Base-by-base conservation (phyloP, 2,329 filamentous ascomycete genomes). In the Fusarium proliferatum region DNA sequence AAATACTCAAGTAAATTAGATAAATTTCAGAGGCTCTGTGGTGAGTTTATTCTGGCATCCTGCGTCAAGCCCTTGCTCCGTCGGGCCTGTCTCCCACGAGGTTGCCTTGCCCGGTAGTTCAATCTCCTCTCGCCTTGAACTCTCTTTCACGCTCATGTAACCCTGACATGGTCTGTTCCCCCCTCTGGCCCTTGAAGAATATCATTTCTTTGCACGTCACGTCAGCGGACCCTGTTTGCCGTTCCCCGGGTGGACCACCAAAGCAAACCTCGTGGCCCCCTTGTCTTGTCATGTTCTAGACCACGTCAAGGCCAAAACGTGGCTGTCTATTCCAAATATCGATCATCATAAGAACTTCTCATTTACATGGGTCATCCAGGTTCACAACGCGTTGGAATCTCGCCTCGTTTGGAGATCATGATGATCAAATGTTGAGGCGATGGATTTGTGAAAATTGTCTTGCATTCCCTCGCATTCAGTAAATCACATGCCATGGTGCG, bases 211-310 rank as follows among this genome's bases (percentile, higher is more conserved):
- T 33, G 39, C 36, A 19, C 39, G 42, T 63, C 53, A 60, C 38
- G 45, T 49, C 61, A 63, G 17, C 28, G 17, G 41, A 46, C 65
- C 51, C 43, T 57, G 34, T 28, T 55, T 38, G 15, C 51, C 51
- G 59, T n/a, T 48, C 59, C 69, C 64, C 59, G 49, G 23, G 71
- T 74, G 71, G 71, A 61, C 61, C 64, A 26, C 51, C n/a, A 48
- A 52, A 43, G n/a, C 16, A 48, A n/a, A 52, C 56, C 70, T 71
- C 58, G 70, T 73, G 71, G 71, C 71, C 61, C 71, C 71, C 71
- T 58, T 66, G 71, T 39, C 26, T 45, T 45, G 51, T 63, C 49
- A 53, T 48, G 64, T 67, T 67, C 64, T 61, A 71, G 66, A 55
- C 70, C 57, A 26, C 33, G 38, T 63, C 33, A 64, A 64, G 23